Conservation (phyloP, 352 stramenopile species). For the Globisporangium ultimum region DNA sequence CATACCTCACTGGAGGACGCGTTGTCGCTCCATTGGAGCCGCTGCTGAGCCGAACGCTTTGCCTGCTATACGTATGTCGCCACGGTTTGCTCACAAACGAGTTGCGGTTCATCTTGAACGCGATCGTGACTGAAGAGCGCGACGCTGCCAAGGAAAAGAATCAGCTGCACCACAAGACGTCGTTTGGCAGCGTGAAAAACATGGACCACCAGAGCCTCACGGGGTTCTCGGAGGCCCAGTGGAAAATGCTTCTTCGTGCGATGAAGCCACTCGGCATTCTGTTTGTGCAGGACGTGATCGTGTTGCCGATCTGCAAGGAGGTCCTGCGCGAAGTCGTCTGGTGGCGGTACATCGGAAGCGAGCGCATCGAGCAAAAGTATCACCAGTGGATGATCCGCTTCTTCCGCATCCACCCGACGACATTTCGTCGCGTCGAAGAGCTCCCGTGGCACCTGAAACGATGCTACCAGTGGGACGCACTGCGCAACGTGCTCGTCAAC, state of each 20-base stretch:
- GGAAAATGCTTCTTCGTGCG: constrained; percentile 67
- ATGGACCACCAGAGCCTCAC: constrained; percentile 23
- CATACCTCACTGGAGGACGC: constrained; percentile 67
- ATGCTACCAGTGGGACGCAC: constrained; percentile 82
- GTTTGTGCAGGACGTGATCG: constrained; percentile 81
- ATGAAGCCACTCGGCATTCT: constrained; percentile 72
- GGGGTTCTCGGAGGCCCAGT: constrained; percentile 66
- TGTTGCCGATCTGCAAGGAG: constrained; percentile 87
- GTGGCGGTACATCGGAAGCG: constrained; percentile 81
- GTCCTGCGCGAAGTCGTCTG: constrained; percentile 86
- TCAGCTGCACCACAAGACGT: constrained; percentile 23
- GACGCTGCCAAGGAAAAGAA: constrained; percentile 11
- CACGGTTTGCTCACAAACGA: constrained; percentile 89
- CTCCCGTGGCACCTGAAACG: constrained; percentile 91
- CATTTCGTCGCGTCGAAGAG: constrained; percentile 83
- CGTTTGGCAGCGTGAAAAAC: constrained; percentile 29
- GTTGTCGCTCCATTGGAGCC: constrained; percentile 50
- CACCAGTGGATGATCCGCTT: constrained; percentile 85
- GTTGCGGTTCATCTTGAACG: constrained; percentile 74
- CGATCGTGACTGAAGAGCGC: constrained; percentile 43
- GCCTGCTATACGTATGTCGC: constrained; percentile 85
- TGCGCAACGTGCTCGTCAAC: constrained; percentile 88
- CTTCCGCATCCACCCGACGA: constrained; percentile 77
- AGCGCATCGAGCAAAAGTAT: constrained; percentile 63
- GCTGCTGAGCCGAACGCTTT: constrained; percentile 76